Conservation (phyloP, 164 flowering plant species). For the Saururus chinensis region DNA sequence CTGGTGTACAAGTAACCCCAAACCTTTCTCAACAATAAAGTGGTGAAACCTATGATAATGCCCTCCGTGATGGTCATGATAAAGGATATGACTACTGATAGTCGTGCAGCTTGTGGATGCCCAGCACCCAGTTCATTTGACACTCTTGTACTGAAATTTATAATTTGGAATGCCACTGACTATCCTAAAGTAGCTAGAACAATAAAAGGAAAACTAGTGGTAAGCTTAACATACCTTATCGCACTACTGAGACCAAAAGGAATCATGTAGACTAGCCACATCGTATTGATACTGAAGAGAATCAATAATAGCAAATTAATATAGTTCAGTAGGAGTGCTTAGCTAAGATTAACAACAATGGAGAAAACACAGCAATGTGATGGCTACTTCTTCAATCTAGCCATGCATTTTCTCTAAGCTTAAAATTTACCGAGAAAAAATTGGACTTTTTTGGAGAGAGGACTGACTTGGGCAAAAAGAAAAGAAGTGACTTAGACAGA, state of each 20-base stretch:
- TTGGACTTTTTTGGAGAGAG: too few relatives aligned
- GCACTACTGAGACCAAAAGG: conserved; percentile 22
- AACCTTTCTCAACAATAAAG: conserved; percentile 24
- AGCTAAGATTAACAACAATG: too few relatives aligned
- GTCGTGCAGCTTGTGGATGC: conserved; percentile 25
- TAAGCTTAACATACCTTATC: neutral
- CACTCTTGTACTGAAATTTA: conserved; percentile 39
- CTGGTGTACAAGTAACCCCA: conserved; percentile 54
- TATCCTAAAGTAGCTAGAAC: neutral
- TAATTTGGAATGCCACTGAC: neutral
- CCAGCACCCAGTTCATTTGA: conserved; percentile 60
- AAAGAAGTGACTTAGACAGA: too few relatives aligned
- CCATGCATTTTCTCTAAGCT: too few relatives aligned
- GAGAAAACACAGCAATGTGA: too few relatives aligned
- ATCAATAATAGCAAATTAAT: neutral
- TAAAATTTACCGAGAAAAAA: too few relatives aligned
- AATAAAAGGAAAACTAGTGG: too few relatives aligned
- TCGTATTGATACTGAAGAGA: conserved; percentile 18
- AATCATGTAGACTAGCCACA: conserved; percentile 14
- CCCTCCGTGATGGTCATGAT: conserved; percentile 29
- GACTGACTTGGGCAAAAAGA: too few relatives aligned
- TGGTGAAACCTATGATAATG: conserved; percentile 12
- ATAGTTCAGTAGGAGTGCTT: too few relatives aligned
- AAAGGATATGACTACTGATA: conserved; percentile 29
- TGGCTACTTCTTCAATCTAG: too few relatives aligned